A percentile compares a stretch with the other conserved stretches of the same genome.
Evolutionary conservation across 345 rosid species (phyloP).

Genomic region (Dipteronia sinensis): DNA sequence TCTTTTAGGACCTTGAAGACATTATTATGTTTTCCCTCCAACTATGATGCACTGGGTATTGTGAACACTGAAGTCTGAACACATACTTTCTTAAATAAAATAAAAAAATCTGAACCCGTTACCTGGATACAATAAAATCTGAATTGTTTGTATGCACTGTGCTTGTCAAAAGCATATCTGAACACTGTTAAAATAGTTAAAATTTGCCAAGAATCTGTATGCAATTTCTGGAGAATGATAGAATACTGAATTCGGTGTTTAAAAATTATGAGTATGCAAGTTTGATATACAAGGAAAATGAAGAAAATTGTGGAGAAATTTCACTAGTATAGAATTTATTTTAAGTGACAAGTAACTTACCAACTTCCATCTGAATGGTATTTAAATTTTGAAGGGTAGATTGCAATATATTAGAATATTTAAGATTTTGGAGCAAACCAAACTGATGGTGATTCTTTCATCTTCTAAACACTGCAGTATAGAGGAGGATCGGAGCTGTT

Average conservation of each 20-base stretch:
- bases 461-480: constrained; percentile 57
- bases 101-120: too few species aligned
- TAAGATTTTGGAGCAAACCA: neutral
- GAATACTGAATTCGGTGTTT: neutral
- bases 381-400: neutral
- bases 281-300: too few species aligned
- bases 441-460: constrained; percentile 7
- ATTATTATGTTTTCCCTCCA: neutral
- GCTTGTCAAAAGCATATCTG: neutral
- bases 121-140: neutral
- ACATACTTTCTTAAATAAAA: too few species aligned
- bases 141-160: neutral
- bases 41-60: neutral
- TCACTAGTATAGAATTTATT: too few species aligned
- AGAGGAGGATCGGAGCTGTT: constrained; percentile 87
- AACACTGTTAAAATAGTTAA: neutral
- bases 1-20: too few species aligned
- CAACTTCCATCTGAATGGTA: too few species aligned
- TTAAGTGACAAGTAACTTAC: too few species aligned
- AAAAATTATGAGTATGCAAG: too few species aligned
- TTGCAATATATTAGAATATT: neutral
- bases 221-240: neutral
- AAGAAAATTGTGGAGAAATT: too few species aligned
- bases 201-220: neutral
- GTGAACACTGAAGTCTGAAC: neutral